These are phyloP conservation scores for Hirschioporus abietinus DNA, from an alignment of 768 basidiomycete genomes.

Conservation along the genomic window DNA sequence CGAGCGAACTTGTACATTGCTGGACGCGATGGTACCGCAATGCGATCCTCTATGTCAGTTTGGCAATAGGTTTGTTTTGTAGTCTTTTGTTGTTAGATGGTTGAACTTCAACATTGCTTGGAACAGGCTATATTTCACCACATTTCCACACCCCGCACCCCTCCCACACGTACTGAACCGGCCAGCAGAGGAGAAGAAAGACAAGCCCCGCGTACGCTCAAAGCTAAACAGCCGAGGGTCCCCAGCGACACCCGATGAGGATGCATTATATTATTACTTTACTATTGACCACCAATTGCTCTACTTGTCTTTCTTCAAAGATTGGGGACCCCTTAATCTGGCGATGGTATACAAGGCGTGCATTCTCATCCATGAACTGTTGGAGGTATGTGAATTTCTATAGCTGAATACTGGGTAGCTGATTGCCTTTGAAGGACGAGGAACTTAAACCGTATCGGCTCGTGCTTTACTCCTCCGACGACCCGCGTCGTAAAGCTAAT, in stretches of 20 bases:
- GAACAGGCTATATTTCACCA: slow-evolving; percentile 78
- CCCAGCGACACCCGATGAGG: slow-evolving; percentile 65
- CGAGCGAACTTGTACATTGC: neutral
- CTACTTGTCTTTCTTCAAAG: slow-evolving; percentile 91
- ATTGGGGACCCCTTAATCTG: slow-evolving; percentile 89
- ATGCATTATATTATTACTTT: slow-evolving; percentile 82
- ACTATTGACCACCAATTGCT: slow-evolving; percentile 89
- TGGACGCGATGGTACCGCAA: slow-evolving; percentile 30
- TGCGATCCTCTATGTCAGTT: slow-evolving; percentile 81
- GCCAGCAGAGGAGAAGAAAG: slow-evolving; percentile 42
- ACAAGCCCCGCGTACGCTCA: slow-evolving; percentile 58
- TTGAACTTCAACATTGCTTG: slow-evolving; percentile 9
- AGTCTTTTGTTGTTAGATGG: slow-evolving; percentile 7
- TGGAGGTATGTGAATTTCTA: slow-evolving; percentile 51
- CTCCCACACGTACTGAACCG: slow-evolving; percentile 60
- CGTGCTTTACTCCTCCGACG: slow-evolving; percentile 83
- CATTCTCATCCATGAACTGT: slow-evolving; percentile 84
- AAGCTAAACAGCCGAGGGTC: slow-evolving; percentile 49
- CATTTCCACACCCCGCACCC: slow-evolving; percentile 77
- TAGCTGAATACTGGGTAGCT: slow-evolving; percentile 27
- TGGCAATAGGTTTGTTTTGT: slow-evolving; percentile 56
- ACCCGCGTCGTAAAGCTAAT: slow-evolving; percentile 86
- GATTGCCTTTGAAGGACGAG: slow-evolving; percentile 50
- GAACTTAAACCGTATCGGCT: slow-evolving; percentile 68
- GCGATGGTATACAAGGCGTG: slow-evolving; percentile 94